phyloP scores from a whole-genome alignment of 306 rosid genomes.

The Vigna mungo region DNA sequence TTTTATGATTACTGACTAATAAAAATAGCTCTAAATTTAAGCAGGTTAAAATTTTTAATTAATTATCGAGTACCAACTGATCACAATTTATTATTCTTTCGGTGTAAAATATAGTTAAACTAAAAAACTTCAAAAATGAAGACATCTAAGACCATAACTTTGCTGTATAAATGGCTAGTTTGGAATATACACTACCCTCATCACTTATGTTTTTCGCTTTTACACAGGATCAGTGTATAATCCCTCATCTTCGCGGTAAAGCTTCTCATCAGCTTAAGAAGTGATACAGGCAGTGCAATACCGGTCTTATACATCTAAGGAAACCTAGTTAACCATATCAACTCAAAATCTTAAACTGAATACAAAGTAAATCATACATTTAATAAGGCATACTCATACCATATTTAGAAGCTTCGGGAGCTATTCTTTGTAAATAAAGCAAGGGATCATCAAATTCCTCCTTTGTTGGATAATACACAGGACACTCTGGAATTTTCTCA shows the following conservation, averaged over 20 bases:
- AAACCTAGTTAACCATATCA: neutral
- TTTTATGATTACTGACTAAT: neutral
- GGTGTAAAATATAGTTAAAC: neutral
- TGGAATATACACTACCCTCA: neutral
- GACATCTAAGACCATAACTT: neutral
- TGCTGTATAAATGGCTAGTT: neutral
- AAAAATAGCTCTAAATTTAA: neutral
- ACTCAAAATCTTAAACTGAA: neutral
- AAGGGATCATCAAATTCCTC: conserved; percentile 1
- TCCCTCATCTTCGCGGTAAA: neutral
- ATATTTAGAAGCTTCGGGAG: conserved; percentile 18
- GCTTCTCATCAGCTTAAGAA: neutral
- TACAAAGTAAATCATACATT: neutral
- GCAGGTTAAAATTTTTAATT: neutral
- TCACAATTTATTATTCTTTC: neutral
- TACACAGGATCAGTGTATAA: neutral
- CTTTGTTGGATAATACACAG: neutral
- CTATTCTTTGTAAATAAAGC: conserved; percentile 43
- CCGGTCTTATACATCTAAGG: neutral
- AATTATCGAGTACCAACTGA: neutral
- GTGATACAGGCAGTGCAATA: neutral
- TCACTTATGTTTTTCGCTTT: too few species aligned
- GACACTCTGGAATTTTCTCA: conserved; percentile 47
- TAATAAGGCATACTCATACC: conserved; percentile 38
- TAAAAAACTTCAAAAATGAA: neutral